Conservation (phyloP, 352 stramenopile genomes). For the Phytophthora quininea region DNA sequence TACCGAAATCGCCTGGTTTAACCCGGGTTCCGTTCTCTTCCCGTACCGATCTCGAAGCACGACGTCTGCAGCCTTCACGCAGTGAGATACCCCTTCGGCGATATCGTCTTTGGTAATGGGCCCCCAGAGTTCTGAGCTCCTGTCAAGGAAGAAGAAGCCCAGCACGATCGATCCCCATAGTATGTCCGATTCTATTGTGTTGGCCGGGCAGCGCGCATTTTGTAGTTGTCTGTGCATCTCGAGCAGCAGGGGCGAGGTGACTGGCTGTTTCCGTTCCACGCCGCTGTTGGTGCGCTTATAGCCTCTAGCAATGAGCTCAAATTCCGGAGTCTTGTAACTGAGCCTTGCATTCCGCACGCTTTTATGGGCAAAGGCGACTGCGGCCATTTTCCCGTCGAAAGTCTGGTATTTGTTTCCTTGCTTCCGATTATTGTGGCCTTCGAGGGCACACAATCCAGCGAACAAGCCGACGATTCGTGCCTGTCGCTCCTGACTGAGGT, state of each 20-base stretch:
- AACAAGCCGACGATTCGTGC: conserved; percentile 26
- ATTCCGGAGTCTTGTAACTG: conserved; percentile 30
- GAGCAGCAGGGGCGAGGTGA: conserved; percentile 26
- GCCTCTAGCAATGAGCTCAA: conserved; percentile 27
- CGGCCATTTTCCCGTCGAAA: conserved; percentile 27
- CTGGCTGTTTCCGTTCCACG: conserved; percentile 27
- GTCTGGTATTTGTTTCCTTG: conserved; percentile 29
- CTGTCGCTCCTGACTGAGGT: conserved; percentile 16
- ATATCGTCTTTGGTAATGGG: background rate
- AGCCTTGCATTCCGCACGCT: conserved; percentile 19
- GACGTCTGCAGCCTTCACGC: no score
- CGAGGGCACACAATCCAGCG: conserved; percentile 13
- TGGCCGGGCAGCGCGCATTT: background rate
- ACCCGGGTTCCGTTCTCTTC: no score
- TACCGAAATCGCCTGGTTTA: no score
- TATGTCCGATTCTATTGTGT: background rate
- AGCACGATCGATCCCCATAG: conserved; percentile 20
- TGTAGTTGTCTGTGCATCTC: conserved; percentile 7
- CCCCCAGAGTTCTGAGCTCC: conserved; percentile 23
- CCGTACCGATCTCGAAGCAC: no score
- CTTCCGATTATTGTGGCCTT: conserved; percentile 23
- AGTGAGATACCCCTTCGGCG: background rate
- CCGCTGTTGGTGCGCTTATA: conserved; percentile 32
- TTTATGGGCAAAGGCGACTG: conserved; percentile 21
- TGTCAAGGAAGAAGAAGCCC: conserved; percentile 24